Evolutionary conservation across 2,329 filamentous ascomycete genomes (phyloP).

Genomic region (Rasamsonia emersonii): DNA sequence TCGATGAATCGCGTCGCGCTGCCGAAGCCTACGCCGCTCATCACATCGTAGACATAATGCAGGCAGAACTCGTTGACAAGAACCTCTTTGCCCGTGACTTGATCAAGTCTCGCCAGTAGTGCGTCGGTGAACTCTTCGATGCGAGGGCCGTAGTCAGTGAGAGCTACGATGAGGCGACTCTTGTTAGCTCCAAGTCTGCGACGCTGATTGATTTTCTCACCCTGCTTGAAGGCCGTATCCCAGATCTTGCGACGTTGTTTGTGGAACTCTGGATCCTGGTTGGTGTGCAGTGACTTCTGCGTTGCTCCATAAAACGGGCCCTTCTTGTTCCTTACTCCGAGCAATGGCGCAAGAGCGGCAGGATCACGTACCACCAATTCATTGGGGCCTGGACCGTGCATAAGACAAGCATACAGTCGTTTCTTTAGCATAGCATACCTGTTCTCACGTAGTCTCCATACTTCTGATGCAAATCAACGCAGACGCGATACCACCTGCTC

Average conservation of each 20-base stretch:
- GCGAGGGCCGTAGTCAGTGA: slow-evolving; percentile 1
- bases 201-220: not conserved
- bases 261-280: too few relatives aligned
- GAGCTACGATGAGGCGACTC: not conserved
- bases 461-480: too few relatives aligned
- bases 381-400: too few relatives aligned
- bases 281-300: too few relatives aligned
- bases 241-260: too few relatives aligned
- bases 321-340: not conserved
- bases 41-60: slow-evolving; percentile 3
- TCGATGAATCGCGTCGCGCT: slow-evolving; percentile 2
- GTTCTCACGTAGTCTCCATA: too few relatives aligned
- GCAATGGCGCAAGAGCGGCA: not conserved
- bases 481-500: too few relatives aligned
- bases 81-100: not conserved
- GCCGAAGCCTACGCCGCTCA: slow-evolving; percentile 1
- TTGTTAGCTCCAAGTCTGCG: too few relatives aligned
- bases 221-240: slow-evolving; percentile 4
- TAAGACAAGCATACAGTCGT: too few relatives aligned
- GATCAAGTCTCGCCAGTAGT: not conserved
- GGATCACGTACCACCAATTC: too few relatives aligned
- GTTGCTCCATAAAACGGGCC: slow-evolving; percentile 1
- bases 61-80: slow-evolving; percentile 2
- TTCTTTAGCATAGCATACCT: not conserved
- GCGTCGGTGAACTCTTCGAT: slow-evolving; percentile 2